Conservation (phyloP, 2,329 filamentous ascomycete genomes). For the Ophiocordyceps polyrhachis-furcata region DNA sequence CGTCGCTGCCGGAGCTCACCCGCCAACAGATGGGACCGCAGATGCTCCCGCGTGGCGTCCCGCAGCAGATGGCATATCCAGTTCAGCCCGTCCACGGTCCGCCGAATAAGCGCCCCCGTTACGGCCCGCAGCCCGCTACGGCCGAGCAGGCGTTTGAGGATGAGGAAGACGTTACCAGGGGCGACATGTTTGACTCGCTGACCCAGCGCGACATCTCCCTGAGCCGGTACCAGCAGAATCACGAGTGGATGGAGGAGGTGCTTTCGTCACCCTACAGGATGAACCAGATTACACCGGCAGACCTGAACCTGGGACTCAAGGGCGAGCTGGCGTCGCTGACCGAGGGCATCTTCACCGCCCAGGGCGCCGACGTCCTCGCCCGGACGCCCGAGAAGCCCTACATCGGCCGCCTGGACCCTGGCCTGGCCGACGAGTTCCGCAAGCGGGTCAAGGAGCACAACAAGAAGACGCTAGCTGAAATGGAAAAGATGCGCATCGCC, state of each 20-base stretch:
- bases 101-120: slow-evolving; percentile 35
- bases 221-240: slow-evolving; percentile 78
- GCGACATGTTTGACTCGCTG: slow-evolving; percentile 77
- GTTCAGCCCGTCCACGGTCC: slow-evolving; percentile 30
- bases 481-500: slow-evolving; percentile 64
- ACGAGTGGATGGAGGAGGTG: slow-evolving; percentile 98
- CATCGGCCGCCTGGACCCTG: slow-evolving; percentile 45
- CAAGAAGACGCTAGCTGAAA: slow-evolving; percentile 56
- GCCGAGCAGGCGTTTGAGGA: slow-evolving; percentile 47
- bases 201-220: slow-evolving; percentile 80
- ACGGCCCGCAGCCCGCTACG: slow-evolving; percentile 23
- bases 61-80: slow-evolving; percentile 45
- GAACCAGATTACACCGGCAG: slow-evolving; percentile 67
- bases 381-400: slow-evolving; percentile 37
- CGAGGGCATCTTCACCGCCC: slow-evolving; percentile 62
- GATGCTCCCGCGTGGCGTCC: slow-evolving; percentile 27
- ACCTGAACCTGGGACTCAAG: slow-evolving; percentile 68
- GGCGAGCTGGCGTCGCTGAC: slow-evolving; percentile 71
- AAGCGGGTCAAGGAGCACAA: slow-evolving; percentile 58
- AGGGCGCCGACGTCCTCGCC: slow-evolving; percentile 27
- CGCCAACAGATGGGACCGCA: slow-evolving; percentile 31
- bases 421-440: slow-evolving; percentile 69
- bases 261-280: slow-evolving; percentile 79
- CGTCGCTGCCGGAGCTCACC: slow-evolving; percentile 46
- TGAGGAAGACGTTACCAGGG: slow-evolving; percentile 72